Base-by-base conservation (phyloP, 2,329 filamentous ascomycete genomes). In the Hypoxylon sp. region DNA sequence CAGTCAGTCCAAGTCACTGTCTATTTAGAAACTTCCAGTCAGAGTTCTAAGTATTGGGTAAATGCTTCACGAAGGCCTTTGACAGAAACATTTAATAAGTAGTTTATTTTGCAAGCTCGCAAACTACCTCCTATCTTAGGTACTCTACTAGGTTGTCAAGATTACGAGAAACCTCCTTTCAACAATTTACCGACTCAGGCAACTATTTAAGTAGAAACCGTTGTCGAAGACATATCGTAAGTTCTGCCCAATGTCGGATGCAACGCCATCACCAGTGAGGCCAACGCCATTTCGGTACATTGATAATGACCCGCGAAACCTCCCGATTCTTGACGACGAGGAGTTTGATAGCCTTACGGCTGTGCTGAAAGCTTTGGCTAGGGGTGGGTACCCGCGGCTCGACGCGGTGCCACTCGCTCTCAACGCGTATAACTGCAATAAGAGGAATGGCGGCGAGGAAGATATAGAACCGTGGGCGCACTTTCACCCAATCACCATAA, bases 341-440 rank as follows among this genome's bases (percentile, higher is more conserved):
- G 63, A 72, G 2, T 30, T 69, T 31, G 46, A 33, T 8, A 56
- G 67, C 35, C 13, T 73, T 2, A 49, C 49, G 6, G 67, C 69
- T 3, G 68, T 70, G 4, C 56, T 74, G 1, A 71, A 54, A 17
- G 65, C 61, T 1, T n/a, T 74, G n/a, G 64, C 72, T 0, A 46
- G 37, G 37, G 66, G 68, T 1, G 64, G 10, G 22, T 72, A 68
- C 37, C 72, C 73, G 30, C 68, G 70, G 1, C 27, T 71, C 2
- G 64, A 70, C 27, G 53, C 69, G 1, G 49, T 75, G 27, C 71
- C 72, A 6, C 58, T 55, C 10, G 71, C 71, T 5, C 61, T 75
- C 4, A 74, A 74, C 55, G 69, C 68, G 3, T 75, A 72, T 61
- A 74, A 74, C 61, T 73, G 65, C 51, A 65, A 61, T 37, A 42